phyloP scores from a whole-genome alignment of 139 green algal species.

The Marvania coccoides region DNA sequence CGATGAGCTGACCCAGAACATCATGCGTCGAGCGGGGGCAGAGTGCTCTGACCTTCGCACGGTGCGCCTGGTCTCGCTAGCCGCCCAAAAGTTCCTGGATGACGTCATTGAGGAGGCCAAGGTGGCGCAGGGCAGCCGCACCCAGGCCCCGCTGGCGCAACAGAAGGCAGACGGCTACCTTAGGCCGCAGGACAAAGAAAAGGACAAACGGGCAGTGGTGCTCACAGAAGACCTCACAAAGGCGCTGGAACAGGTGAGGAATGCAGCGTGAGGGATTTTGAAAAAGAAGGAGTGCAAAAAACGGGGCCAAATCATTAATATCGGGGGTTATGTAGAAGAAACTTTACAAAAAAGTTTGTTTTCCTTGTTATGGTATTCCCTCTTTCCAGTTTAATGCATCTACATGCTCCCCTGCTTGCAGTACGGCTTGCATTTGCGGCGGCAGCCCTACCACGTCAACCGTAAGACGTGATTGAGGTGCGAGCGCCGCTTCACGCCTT shows the following conservation, averaged over 20 bases:
- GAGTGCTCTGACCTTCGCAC: slow-evolving; percentile 27
- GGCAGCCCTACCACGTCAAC: slow-evolving; percentile 25
- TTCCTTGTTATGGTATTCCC: too few species aligned
- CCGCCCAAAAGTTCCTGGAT: slow-evolving; percentile 35
- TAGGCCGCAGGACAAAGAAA: slow-evolving; percentile 1
- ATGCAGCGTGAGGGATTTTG: not conserved
- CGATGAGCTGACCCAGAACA: slow-evolving; percentile 40
- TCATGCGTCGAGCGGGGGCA: slow-evolving; percentile 16
- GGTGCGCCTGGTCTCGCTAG: slow-evolving; percentile 39
- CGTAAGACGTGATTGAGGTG: too few species aligned
- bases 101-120: slow-evolving; percentile 29
- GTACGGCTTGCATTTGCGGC: slow-evolving; percentile 31
- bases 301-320: not conserved
- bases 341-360: not conserved
- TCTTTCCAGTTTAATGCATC: too few species aligned
- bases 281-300: too few species aligned
- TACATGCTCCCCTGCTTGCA: slow-evolving; percentile 5
- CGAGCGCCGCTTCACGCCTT: too few species aligned
- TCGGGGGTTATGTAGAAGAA: not conserved
- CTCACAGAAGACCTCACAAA: slow-evolving; percentile 28
- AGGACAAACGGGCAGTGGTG: slow-evolving; percentile 30
- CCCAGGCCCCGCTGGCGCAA: slow-evolving; percentile 9
- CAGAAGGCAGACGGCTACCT: slow-evolving; percentile 22
- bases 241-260: slow-evolving; percentile 31
- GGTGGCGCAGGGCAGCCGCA: slow-evolving; percentile 17